phyloP scores from a whole-genome alignment of 176 grass and related monocot genomes.

The Stipa capillata region DNA sequence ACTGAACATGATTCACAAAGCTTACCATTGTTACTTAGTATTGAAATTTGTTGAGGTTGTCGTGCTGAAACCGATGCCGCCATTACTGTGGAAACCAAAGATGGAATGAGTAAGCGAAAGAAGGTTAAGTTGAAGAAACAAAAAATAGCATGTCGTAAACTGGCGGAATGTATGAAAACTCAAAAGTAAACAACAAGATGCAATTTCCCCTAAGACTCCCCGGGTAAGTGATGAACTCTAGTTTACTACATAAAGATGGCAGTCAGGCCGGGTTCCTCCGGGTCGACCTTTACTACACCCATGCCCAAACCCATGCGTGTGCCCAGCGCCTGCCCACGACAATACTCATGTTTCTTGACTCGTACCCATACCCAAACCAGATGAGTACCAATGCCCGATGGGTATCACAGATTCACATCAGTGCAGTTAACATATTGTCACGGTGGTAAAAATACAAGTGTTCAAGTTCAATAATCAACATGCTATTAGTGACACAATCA shows the following conservation, averaged over 20 bases:
- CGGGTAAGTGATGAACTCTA: not conserved
- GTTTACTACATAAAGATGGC: too few species aligned
- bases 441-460: too few species aligned
- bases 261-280: not conserved
- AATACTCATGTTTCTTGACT: too few species aligned
- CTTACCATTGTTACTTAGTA: conserved; percentile 8
- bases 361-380: too few species aligned
- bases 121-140: not conserved
- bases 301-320: too few species aligned
- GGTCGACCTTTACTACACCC: too few species aligned
- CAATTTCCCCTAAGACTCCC: not conserved
- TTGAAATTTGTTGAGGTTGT: not conserved
- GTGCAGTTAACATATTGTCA: too few species aligned
- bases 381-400: too few species aligned
- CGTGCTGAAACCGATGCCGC: not conserved
- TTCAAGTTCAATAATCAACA: too few species aligned
- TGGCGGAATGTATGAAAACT: not conserved
- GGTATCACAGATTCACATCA: too few species aligned
- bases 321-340: too few species aligned
- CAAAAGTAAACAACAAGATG: not conserved
- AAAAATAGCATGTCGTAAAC: not conserved
- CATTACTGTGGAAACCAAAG: conserved; percentile 4
- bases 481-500: too few species aligned
- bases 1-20: not conserved
- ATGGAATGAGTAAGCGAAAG: not conserved